Conservation (phyloP, 257 asterid species). For the Solanum lignicaule region DNA sequence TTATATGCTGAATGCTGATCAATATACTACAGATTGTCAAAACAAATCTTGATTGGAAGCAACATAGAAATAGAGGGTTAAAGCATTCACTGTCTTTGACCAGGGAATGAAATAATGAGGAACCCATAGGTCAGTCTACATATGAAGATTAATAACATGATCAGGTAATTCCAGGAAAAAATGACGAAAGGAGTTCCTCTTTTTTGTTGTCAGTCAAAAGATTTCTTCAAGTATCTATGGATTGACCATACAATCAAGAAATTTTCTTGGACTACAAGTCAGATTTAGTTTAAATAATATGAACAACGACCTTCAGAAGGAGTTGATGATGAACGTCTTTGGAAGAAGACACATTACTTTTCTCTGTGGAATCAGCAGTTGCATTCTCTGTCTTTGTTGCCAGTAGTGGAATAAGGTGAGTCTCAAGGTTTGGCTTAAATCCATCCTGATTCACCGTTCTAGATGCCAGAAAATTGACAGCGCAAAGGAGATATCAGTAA, state of each 20-base stretch:
- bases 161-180: background rate
- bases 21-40: background rate
- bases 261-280: background rate
- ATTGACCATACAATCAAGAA: background rate
- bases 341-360: constrained; percentile 31
- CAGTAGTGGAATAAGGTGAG: constrained; percentile 79
- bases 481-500: background rate
- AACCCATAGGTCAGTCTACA: background rate
- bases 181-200: background rate
- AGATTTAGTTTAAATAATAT: constrained; percentile 7
- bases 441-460: constrained; percentile 96
- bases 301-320: constrained; percentile 65
- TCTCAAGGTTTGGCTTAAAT: constrained; percentile 94
- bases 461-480: constrained; percentile 4
- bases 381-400: constrained; percentile 53
- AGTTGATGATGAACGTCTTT: constrained; percentile 68
- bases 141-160: background rate
- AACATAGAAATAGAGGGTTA: background rate
- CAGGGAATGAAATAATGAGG: background rate
- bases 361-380: constrained; percentile 42
- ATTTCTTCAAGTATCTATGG: background rate
- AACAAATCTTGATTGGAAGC: background rate
- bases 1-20: background rate
- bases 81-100: background rate
- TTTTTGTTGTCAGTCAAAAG: background rate